Base-by-base conservation (phyloP, 202 grass and related monocot species). In the Alloteropsis angusta region DNA sequence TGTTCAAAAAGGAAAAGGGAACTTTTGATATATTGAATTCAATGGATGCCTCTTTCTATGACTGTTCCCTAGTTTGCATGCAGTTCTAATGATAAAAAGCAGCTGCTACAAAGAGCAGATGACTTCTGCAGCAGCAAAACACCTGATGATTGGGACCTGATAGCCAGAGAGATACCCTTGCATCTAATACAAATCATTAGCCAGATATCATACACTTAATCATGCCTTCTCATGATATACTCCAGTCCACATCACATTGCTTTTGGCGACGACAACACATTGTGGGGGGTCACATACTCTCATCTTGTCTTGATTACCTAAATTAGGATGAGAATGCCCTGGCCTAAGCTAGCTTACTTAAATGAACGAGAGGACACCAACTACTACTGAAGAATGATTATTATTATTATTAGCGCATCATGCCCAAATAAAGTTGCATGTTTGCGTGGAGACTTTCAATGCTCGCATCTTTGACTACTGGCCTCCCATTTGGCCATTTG, bases 381-480 rank as follows among this genome's bases (percentile, higher is more conserved):
- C 83, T 55, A 83, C 79, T 55, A 48, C n/a, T 21, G 16, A 37
- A 4, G 17, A 34, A 35, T 68, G 37, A 78, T 67, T 78, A 63
- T 25, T 12, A n/a, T 5, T 76, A 72, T 65, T 43, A 56, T 55
- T 65, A 67, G 47, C 25, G 60, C 64, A 18, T 30, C 28, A 52
- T 54, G 50, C 38, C 42, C 63, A 57, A 67, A 79, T 60, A 83
- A 70, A 72, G 79, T 85, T 89, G 61, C 61, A 74, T 88, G 66
- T 23, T 23, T 60, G 59, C 59, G 36, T 5, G 82, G 72, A 69
- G 65, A 10, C 30, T 26, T 52, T 52, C 6, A 49, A 7, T 18
- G 17, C 16, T 49, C 47, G 16, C 43, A 79, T 17, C 41, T 62
- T 53, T 63, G 71, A 69, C 32, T 57, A 48, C 71, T 67, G 82